Percentiles rank a stretch among this genome's conserved stretches.
Evolutionary conservation across 345 rosid species (phyloP).

Genomic region (Pugionium dolabratum): DNA sequence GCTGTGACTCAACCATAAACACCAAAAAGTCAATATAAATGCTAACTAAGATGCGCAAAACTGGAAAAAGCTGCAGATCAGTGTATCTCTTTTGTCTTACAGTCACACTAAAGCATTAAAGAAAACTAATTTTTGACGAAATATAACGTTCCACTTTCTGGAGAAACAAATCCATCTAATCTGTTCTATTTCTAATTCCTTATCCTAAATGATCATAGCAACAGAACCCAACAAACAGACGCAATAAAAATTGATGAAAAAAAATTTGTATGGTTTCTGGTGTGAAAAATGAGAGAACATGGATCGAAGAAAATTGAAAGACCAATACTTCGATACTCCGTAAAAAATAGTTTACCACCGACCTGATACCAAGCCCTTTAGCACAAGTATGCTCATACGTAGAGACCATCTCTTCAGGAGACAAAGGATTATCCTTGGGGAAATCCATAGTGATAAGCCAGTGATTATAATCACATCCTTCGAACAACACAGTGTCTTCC

Average conservation of each 20-base stretch:
- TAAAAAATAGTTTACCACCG: background rate
- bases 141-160: background rate
- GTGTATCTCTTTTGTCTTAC: background rate
- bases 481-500: constrained; percentile 67
- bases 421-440: constrained; percentile 52
- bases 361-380: constrained; percentile 83
- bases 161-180: background rate
- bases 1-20: constrained; percentile 49
- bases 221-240: background rate
- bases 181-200: background rate
- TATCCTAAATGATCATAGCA: background rate
- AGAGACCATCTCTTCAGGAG: constrained; percentile 78
- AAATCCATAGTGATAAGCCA: constrained; percentile 93
- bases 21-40: background rate
- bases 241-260: background rate
- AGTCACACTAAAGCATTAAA: background rate
- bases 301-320: background rate
- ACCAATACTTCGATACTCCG: background rate
- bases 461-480: constrained; percentile 88
- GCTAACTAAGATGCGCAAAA: background rate
- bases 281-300: background rate
- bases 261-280: too few relatives aligned
- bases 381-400: constrained; percentile 81
- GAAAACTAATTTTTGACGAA: background rate
- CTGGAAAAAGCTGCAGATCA: constrained; percentile 2